Conservation (phyloP, 257 asterid genomes). For the Nicotiana attenuata region DNA sequence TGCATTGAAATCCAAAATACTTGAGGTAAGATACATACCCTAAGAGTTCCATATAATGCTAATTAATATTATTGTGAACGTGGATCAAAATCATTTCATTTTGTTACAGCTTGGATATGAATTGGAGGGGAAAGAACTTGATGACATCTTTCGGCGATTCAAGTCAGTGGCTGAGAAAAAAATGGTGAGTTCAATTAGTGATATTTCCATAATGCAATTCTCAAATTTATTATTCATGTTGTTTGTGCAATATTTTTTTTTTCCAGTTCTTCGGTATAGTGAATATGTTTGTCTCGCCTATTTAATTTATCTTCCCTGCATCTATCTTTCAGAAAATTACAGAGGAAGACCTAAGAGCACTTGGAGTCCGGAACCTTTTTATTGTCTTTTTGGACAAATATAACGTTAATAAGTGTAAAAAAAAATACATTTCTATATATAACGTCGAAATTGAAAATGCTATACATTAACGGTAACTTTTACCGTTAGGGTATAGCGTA, state of each 20-base stretch:
- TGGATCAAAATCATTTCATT: neutral
- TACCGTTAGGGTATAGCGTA: too few species aligned
- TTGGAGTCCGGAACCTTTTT: constrained; percentile 6
- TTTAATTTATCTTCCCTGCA: neutral
- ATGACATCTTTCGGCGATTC: constrained; percentile 78
- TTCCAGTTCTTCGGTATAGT: neutral
- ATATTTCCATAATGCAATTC: too few species aligned
- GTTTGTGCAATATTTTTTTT: neutral
- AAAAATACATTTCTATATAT: too few species aligned
- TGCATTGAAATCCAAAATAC: constrained; percentile 62
- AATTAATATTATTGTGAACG: neutral
- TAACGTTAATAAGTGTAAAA: too few species aligned
- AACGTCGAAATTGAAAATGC: too few species aligned
- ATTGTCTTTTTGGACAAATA: too few species aligned
- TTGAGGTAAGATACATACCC: constrained; percentile 5
- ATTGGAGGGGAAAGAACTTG: constrained; percentile 71
- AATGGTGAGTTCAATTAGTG: constrained; percentile 39
- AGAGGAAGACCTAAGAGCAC: constrained; percentile 71
- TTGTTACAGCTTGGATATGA: constrained; percentile 76
- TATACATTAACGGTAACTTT: too few species aligned
- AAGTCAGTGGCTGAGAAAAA: constrained; percentile 81
- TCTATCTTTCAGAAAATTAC: constrained; percentile 44
- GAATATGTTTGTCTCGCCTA: neutral
- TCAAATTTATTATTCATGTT: neutral
- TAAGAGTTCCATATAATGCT: neutral